A percentile compares a stretch with the other conserved stretches of the same genome.
Evolutionary conservation across 768 basidiomycete species (phyloP).

Genomic region (Tubosaeta brunneosetosa): DNA sequence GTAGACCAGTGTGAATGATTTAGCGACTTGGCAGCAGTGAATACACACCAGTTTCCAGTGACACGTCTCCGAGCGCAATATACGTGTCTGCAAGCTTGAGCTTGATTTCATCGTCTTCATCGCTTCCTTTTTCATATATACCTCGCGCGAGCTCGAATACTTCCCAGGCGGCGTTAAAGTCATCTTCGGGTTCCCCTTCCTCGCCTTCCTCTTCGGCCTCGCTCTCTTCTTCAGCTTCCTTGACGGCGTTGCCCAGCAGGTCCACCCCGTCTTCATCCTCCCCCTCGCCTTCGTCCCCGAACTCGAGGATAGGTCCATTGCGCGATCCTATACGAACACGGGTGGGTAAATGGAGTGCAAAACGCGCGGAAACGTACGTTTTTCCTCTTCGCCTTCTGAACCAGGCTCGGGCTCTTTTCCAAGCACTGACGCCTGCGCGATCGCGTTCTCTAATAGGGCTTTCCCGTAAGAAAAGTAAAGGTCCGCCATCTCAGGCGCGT

Average conservation of each 20-base stretch:
- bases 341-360: constrained; percentile 1
- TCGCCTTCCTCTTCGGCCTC: constrained; percentile 56
- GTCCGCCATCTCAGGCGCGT: constrained; percentile 81
- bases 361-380: constrained; percentile 21
- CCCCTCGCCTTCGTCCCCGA: constrained; percentile 74
- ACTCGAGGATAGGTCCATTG: constrained; percentile 65
- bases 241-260: constrained; percentile 55
- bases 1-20: constrained; percentile 1
- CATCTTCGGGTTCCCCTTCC: constrained; percentile 86
- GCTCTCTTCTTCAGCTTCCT: constrained; percentile 47
- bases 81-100: constrained; percentile 90
- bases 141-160: constrained; percentile 91
- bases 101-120: constrained; percentile 55
- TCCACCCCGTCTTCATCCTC: constrained; percentile 63
- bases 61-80: constrained; percentile 91
- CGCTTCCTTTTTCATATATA: constrained; percentile 68
- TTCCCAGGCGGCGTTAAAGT: constrained; percentile 98
- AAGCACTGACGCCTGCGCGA: constrained; percentile 79
- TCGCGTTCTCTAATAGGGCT: constrained; percentile 89
- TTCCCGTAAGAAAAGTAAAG: constrained; percentile 89
- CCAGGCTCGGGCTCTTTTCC: constrained; percentile 72
- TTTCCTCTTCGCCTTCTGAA: constrained; percentile 38
- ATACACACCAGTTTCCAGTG: constrained; percentile 85
- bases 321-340: constrained; percentile 26
- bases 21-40: not conserved